Evolutionary conservation across 2,329 filamentous ascomycete genomes (phyloP).

Genomic region (Cladorrhinum sp.): DNA sequence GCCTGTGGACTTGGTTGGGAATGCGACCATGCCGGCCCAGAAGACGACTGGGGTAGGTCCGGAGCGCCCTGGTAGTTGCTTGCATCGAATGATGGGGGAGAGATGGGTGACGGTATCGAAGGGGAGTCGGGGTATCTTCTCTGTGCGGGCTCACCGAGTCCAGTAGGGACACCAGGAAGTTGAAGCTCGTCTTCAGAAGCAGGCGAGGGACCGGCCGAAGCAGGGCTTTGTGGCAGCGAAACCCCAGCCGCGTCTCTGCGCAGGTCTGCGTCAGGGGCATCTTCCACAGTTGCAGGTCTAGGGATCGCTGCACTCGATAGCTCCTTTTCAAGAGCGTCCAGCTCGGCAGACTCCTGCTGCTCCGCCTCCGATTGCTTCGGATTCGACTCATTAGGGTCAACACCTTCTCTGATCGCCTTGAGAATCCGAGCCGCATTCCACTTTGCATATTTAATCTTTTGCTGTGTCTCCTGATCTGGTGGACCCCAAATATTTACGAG

Average conservation of each 20-base stretch:
- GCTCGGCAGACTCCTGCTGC: slow-evolving; percentile 43
- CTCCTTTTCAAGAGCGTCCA: slow-evolving; percentile 65
- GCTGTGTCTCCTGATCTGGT: slow-evolving; percentile 68
- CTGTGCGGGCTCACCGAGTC: slow-evolving; percentile 18
- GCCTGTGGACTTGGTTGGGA: slow-evolving; percentile 24
- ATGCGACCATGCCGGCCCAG: slow-evolving; percentile 20
- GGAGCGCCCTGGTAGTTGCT: slow-evolving; percentile 27
- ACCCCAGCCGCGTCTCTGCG: slow-evolving; percentile 34
- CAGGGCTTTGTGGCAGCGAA: slow-evolving; percentile 38
- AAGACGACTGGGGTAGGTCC: slow-evolving; percentile 28
- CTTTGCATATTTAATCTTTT: slow-evolving; percentile 95
- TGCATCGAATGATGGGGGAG: slow-evolving; percentile 31
- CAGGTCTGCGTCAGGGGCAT: slow-evolving; percentile 46
- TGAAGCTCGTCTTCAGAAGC: slow-evolving; percentile 27
- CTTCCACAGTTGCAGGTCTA: slow-evolving; percentile 50
- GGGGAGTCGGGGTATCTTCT: slow-evolving; percentile 24
- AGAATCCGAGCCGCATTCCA: slow-evolving; percentile 90
- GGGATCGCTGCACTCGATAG: slow-evolving; percentile 23
- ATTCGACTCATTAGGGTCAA: slow-evolving; percentile 89
- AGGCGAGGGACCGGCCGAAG: slow-evolving; percentile 33
- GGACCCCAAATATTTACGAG: slow-evolving; percentile 80
- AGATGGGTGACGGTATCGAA: slow-evolving; percentile 28
- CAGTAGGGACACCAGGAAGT: slow-evolving; percentile 31
- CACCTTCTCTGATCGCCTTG: slow-evolving; percentile 84
- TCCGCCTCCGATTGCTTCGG: slow-evolving; percentile 57